These are phyloP conservation scores for Debaryomycetaceae sp. DNA, from an alignment of 1,139 yeast genomes.

Conservation along the genomic window DNA sequence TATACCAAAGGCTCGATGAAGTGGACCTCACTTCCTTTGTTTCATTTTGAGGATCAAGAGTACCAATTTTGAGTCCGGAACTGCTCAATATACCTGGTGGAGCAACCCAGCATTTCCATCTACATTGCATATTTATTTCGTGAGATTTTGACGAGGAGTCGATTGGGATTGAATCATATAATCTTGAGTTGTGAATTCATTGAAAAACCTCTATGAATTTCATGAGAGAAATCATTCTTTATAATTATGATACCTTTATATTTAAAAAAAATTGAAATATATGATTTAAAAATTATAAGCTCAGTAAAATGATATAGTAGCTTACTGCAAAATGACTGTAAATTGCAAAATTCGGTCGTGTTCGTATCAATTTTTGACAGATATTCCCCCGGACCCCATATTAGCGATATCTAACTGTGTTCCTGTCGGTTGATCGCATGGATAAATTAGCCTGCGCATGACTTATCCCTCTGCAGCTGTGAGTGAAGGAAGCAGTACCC, in stretches of 20 bases:
- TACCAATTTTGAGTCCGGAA: too few species aligned
- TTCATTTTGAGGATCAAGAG: slow-evolving; percentile 13
- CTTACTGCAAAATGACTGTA: background rate
- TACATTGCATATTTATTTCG: background rate
- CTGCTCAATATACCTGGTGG: too few species aligned
- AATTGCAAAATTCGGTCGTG: background rate
- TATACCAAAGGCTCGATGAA: slow-evolving; percentile 24
- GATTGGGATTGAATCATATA: too few species aligned
- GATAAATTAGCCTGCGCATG: background rate
- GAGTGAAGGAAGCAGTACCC: background rate
- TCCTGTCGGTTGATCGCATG: too few species aligned
- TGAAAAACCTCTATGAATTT: too few species aligned
- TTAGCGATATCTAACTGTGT: background rate
- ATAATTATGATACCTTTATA: too few species aligned
- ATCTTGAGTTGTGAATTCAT: too few species aligned
- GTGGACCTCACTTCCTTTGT: slow-evolving; percentile 31
- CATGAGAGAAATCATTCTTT: too few species aligned
- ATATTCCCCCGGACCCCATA: background rate
- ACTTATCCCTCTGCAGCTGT: background rate
- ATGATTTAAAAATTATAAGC: background rate
- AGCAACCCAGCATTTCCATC: background rate
- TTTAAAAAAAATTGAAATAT: too few species aligned
- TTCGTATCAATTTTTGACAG: background rate
- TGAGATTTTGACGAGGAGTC: background rate
- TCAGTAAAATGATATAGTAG: background rate